Base-by-base conservation (phyloP, 2,329 filamentous ascomycete species). In the Chrysoporthe deuterocubensis region DNA sequence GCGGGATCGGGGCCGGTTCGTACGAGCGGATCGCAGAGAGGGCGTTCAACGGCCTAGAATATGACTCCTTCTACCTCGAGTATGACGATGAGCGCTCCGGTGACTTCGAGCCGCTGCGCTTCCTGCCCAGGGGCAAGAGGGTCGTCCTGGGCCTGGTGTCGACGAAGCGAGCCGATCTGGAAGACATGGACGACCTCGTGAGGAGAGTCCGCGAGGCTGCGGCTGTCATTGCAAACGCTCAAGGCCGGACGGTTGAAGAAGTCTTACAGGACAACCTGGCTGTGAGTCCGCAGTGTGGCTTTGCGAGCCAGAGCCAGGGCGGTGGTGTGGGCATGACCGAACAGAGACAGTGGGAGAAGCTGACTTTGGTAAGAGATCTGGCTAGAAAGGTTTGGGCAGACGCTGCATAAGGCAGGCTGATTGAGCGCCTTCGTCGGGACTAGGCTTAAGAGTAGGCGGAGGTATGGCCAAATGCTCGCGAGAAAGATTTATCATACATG, bases 221-320 rank as follows among this genome's bases (percentile, higher is more conserved):
- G 2, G 81, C 83, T 48, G 85, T 86, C 74, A 84, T 90, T 64
- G 86, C 87, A 0, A 80, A 85, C 71, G 87, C 87, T 0, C 86
- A 83, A 67, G 82, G 82, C 5, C 78, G 87, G 71, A 81, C 79
- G 5, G 76, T 80, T 18, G 79, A 87, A 69, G 82, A 89, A 71
- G 87, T 87, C 0, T 75, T 90, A 40, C 79, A 85, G 71, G 75
- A 74, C 34, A 84, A 84, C 71, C 78, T 90, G 62, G 84, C 84
- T 44, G 81, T 88, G 11, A 87, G 84, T 71, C 86, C 87, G 0
- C 86, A 89, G 75, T 87, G 85, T 71, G 85, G 85, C 1, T 78
- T 77, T 46, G 62, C 69, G 76, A 68, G 80, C 79, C 61, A 26
- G 9, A 61, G 56, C 11, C 44, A 65, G n/a, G 44, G 44, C 1